A percentile compares a stretch with the other conserved stretches of the same genome.
Evolutionary conservation across 495 filamentous ascomycete genomes (phyloP).

Genomic region (Trichoderma asperelloides): DNA sequence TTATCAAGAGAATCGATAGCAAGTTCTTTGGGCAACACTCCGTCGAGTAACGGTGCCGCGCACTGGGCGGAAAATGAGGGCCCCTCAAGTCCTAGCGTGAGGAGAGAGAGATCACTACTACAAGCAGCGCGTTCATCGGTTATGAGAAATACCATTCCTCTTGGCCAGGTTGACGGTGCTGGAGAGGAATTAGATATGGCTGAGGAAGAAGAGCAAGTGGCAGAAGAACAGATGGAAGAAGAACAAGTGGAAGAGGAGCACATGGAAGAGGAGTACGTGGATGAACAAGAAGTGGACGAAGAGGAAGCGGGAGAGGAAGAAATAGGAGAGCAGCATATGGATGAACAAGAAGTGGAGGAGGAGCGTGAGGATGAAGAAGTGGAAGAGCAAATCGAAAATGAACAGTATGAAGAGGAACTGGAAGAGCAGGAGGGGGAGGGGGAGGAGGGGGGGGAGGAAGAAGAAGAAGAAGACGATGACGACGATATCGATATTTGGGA

Average conservation of each 20-base stretch:
- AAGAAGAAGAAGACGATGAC: conserved; percentile 17
- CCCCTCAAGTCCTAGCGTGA: not conserved
- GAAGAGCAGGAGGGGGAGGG: not conserved
- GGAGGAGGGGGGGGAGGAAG: conserved; percentile 9
- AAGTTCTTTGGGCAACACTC: conserved; percentile 18
- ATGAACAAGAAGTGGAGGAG: conserved; percentile 9
- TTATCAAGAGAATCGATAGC: conserved; percentile 9
- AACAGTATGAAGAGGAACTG: not conserved
- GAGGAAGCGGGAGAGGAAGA: not conserved
- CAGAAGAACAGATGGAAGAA: conserved; percentile 10
- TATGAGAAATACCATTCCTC: not conserved
- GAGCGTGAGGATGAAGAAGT: conserved; percentile 20
- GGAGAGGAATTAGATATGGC: conserved; percentile 11
- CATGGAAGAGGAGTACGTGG: not conserved
- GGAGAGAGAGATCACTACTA: not conserved
- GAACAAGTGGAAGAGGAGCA: not conserved
- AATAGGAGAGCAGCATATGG: not conserved
- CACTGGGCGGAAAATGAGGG: conserved; percentile 22
- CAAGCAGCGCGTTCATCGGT: not conserved
- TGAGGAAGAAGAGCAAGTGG: not conserved
- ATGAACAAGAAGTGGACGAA: conserved; percentile 10
- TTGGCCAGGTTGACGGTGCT: conserved; percentile 6
- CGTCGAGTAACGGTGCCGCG: conserved; percentile 21
- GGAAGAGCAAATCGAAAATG: not conserved
- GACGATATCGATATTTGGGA: conserved; percentile 38